Base-by-base conservation (phyloP, 139 green algal species). In the Micractinium conductrix region DNA sequence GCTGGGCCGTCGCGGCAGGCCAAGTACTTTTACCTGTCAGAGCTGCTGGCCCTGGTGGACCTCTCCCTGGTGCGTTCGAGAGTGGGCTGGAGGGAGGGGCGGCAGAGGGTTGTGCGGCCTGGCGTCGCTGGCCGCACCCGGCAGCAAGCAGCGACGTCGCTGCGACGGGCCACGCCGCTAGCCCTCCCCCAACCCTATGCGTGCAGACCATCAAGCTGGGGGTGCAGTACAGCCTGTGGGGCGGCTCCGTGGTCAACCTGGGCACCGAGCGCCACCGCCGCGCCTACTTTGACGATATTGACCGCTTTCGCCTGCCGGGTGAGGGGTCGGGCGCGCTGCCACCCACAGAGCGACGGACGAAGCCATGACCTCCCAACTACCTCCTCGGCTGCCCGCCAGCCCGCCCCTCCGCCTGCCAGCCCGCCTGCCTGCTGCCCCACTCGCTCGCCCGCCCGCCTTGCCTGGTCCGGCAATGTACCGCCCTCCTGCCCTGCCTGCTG, bases 141-240 rank as follows among this genome's bases (percentile, higher is more conserved):
- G n/a, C n/a, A n/a, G n/a, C n/a, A n/a, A n/a, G n/a, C n/a, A n/a
- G n/a, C n/a, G n/a, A n/a, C n/a, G n/a, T n/a, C n/a, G n/a, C n/a
- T n/a, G n/a, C n/a, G n/a, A n/a, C n/a, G n/a, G n/a, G 33, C 33
- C 8, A 14, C 65, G 19, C n/a, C 12, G 22, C 33, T 3, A 40
- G 21, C 70, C 14, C 42, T 78, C n/a, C 42, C 28, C 33, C 63
- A 38, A 1, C 53, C 48, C 6, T 28, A 16, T 37, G 1, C 58
- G 2, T 73, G 50, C 85, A 91, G 87, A 93, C 88, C 17, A 87
- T 97, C 40, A 98, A 98, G 91, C 89, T 93, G 82, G 94, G 94
- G 14, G 95, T 98, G 40, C 95, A 98, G 89, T 98, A 95, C 91
- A 94, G 87, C 80, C 83, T 95, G 43, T 94, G 91, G 91, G 92